Evolutionary conservation across 2,329 filamentous ascomycete genomes (phyloP).

Genomic region (Furcasterigmium furcatum): DNA sequence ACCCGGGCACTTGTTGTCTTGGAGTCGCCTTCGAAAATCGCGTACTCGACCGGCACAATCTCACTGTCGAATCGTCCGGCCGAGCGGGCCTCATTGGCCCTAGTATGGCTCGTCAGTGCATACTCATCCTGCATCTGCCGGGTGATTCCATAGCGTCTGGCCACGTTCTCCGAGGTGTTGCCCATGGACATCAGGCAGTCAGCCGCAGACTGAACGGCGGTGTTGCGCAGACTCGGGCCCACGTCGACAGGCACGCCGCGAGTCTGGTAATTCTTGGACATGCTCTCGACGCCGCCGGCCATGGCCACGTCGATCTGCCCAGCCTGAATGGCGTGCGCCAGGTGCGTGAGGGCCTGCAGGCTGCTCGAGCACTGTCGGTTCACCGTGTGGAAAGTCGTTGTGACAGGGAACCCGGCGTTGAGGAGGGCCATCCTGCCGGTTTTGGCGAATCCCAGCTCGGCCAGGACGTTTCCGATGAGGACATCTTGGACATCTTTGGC

Average conservation of each 20-base stretch:
- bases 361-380: constrained; percentile 65
- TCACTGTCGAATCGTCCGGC: constrained; percentile 59
- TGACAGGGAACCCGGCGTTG: constrained; percentile 58
- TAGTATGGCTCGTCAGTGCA: constrained; percentile 52
- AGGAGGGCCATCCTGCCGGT: constrained; percentile 65
- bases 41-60: constrained; percentile 53
- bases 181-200: constrained; percentile 72
- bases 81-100: constrained; percentile 54
- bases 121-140: constrained; percentile 62
- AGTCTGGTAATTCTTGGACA: constrained; percentile 65
- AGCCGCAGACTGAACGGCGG: constrained; percentile 49
- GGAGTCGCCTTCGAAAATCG: constrained; percentile 33
- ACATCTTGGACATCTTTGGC: constrained; percentile 54
- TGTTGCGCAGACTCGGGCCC: constrained; percentile 37
- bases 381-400: constrained; percentile 61
- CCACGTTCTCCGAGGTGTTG: constrained; percentile 65
- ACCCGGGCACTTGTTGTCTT: constrained; percentile 20
- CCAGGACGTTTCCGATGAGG: constrained; percentile 62
- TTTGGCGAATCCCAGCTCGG: constrained; percentile 64
- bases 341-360: constrained; percentile 58
- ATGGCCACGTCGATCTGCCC: constrained; percentile 60
- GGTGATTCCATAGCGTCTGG: constrained; percentile 55
- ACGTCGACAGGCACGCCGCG: constrained; percentile 18
- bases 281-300: constrained; percentile 66
- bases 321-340: constrained; percentile 58